Evolutionary conservation across 169 alveolate genomes (phyloP).

Genomic region (Eimeria praecox): DNA sequence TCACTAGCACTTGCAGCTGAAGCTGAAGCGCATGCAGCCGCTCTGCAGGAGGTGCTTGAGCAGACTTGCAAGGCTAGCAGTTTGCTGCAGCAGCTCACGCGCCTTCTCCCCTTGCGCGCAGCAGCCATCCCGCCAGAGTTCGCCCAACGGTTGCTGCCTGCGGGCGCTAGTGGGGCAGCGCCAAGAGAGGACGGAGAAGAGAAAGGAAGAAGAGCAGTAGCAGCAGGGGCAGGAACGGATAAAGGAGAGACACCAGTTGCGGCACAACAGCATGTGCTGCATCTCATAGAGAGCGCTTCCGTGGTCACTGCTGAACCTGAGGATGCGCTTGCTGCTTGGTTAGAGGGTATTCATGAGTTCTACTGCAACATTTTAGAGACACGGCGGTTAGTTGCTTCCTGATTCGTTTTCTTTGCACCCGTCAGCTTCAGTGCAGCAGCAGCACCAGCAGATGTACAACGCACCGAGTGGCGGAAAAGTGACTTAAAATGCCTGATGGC

Average conservation of each 20-base stretch:
- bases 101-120: constrained; percentile 49
- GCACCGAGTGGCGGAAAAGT: not conserved
- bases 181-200: not conserved
- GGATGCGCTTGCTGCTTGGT: constrained; percentile 58
- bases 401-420: not conserved
- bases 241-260: not conserved
- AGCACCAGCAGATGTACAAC: constrained; percentile 29
- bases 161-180: not conserved
- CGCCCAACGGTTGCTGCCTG: constrained; percentile 27
- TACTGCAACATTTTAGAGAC: constrained; percentile 33
- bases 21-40: constrained; percentile 29
- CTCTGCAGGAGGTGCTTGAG: constrained; percentile 56
- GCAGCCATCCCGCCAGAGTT: constrained; percentile 46
- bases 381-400: not conserved
- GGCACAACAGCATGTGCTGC: constrained; percentile 45
- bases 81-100: constrained; percentile 19
- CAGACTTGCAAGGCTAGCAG: constrained; percentile 5
- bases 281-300: not conserved
- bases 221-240: not conserved
- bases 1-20: constrained; percentile 64
- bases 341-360: constrained; percentile 32
- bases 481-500: not conserved
- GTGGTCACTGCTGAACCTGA: constrained; percentile 35
- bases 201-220: not conserved
- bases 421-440: not conserved